Conservation (phyloP, 2,329 filamentous ascomycete species). For the Ceratocystis eucalypticola region DNA sequence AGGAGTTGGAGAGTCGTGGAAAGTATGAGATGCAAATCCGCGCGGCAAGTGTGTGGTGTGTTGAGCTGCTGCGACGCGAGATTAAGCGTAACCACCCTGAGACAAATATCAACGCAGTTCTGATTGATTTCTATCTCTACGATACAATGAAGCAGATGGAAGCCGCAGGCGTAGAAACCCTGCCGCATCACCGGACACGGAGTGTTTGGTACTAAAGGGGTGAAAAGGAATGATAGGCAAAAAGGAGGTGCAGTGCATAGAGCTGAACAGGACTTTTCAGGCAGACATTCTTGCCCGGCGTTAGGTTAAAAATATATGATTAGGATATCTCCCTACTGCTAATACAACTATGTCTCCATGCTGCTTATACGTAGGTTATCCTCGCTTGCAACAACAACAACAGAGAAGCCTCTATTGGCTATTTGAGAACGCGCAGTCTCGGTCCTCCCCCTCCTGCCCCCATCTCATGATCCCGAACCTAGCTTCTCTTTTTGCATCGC, state of each 20-base stretch:
- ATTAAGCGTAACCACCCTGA: constrained; percentile 62
- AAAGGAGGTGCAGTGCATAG: not conserved
- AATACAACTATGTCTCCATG: constrained; percentile 34
- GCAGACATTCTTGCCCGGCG: not conserved
- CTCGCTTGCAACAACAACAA: constrained; percentile 70
- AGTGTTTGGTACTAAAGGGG: constrained; percentile 75
- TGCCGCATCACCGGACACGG: constrained; percentile 78
- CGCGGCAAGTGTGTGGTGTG: constrained; percentile 89
- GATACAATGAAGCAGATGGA: constrained; percentile 86
- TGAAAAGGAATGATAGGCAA: no score
- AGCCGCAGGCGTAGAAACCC: constrained; percentile 41
- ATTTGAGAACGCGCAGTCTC: constrained; percentile 48
- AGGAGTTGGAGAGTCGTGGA: constrained; percentile 55
- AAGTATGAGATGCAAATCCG: constrained; percentile 77
- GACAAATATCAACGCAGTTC: constrained; percentile 64
- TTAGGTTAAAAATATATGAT: not conserved
- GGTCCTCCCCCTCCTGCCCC: not conserved
- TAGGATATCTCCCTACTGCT: not conserved
- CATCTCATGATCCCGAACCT: no score
- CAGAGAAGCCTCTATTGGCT: constrained; percentile 79
- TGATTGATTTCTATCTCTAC: constrained; percentile 96
- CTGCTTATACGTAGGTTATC: constrained; percentile 36
- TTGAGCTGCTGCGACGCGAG: constrained; percentile 74
- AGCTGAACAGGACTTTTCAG: not conserved
- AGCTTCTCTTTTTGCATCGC: not conserved